These are phyloP conservation scores for Umbelopsis vinacea DNA, from an alignment of 192 early-diverging fungal species.

Conservation along the genomic window DNA sequence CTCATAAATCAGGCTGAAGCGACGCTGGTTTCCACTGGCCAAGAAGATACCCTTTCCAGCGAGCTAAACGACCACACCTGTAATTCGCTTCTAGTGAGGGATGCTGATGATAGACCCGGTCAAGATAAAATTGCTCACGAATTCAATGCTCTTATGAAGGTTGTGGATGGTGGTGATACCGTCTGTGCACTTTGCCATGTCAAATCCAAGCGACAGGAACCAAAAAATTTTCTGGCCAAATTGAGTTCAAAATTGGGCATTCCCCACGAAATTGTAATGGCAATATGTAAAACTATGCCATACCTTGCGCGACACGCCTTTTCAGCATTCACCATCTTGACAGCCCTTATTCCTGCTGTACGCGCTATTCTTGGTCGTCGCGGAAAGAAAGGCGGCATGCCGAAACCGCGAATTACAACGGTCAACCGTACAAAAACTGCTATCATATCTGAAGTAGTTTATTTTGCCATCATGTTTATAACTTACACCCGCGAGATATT, in stretches of 20 bases:
- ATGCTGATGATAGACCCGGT: background rate
- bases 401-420: background rate
- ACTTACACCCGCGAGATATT: conserved; percentile 17
- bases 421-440: background rate
- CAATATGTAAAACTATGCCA: background rate
- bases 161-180: background rate
- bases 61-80: background rate
- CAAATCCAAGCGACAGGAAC: background rate
- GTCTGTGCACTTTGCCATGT: conserved; percentile 7
- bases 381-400: background rate
- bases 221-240: background rate
- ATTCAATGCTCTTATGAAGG: conserved; percentile 8
- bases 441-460: conserved; percentile 10
- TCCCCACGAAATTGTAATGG: background rate
- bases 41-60: background rate
- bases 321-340: conserved; percentile 2
- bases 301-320: conserved; percentile 14
- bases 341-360: background rate
- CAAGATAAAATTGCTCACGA: background rate
- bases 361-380: background rate
- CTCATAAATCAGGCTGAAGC: conserved; percentile 11
- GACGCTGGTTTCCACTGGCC: background rate
- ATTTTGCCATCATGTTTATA: conserved; percentile 9
- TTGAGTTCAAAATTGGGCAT: background rate
- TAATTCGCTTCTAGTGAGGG: background rate